phyloP scores from a whole-genome alignment of 2,329 filamentous ascomycete genomes.

The Dothidotthia symphoricarpi region DNA sequence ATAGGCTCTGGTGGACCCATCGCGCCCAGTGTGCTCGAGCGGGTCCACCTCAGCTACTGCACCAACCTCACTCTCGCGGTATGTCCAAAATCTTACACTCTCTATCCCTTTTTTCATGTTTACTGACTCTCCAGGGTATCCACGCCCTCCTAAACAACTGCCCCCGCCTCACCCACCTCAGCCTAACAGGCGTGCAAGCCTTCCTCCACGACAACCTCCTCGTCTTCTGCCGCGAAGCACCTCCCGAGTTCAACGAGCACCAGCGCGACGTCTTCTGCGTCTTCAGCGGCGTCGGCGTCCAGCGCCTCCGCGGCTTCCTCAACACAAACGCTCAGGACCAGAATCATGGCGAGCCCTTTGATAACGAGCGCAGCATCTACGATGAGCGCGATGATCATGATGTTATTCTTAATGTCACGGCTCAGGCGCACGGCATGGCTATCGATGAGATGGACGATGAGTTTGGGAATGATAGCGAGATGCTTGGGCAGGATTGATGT shows the following conservation, averaged over 20 bases:
- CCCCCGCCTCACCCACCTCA: conserved; percentile 87
- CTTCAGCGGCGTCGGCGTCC: conserved; percentile 85
- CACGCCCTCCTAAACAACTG: conserved; percentile 86
- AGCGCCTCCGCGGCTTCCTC: conserved; percentile 72
- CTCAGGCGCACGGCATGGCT: conserved; percentile 38
- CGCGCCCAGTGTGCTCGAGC: conserved; percentile 70
- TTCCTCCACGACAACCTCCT: conserved; percentile 85
- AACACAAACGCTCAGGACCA: conserved; percentile 50
- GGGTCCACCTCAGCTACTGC: conserved; percentile 96
- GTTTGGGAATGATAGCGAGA: conserved; percentile 48
- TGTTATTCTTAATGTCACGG: conserved; percentile 38
- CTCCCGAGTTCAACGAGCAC: conserved; percentile 90
- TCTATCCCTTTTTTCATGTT: background rate
- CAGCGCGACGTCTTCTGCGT: conserved; percentile 96
- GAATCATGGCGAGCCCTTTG: conserved; percentile 17
- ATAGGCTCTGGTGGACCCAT: conserved; percentile 55
- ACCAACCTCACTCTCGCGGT: conserved; percentile 78
- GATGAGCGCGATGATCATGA: conserved; percentile 36
- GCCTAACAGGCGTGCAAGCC: conserved; percentile 87
- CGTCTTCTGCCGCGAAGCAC: conserved; percentile 81
- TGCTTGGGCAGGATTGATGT: conserved; percentile 40
- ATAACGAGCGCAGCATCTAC: conserved; percentile 32
- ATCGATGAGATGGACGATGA: conserved; percentile 46
- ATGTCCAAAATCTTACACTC: conserved; percentile 39
- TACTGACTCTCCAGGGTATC: conserved; percentile 65